phyloP scores from a whole-genome alignment of 192 early-diverging fungal genomes.

The Jimgerdemannia flammicorona region DNA sequence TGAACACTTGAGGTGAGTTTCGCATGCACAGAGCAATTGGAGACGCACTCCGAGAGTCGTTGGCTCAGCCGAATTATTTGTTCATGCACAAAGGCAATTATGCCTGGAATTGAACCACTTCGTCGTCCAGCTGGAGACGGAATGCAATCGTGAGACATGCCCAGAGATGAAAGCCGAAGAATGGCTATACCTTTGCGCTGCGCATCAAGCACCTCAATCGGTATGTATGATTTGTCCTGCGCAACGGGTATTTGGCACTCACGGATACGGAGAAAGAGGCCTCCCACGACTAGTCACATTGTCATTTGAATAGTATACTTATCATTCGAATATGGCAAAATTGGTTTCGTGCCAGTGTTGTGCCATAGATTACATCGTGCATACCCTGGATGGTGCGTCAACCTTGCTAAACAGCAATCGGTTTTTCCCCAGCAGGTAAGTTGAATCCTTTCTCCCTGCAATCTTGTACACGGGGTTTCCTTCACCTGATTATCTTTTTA shows the following conservation, averaged over 20 bases:
- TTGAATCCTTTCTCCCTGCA: not conserved
- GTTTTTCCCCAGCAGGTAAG: conserved; percentile 72
- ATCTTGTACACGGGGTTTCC: not conserved
- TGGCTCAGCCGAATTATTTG: not conserved
- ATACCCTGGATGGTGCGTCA: conserved; percentile 89
- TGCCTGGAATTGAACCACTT: conserved; percentile 83
- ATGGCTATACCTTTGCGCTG: conserved; percentile 90
- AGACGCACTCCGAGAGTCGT: too few species aligned
- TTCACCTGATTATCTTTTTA: not conserved
- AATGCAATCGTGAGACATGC: conserved; percentile 75
- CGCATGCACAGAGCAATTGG: not conserved
- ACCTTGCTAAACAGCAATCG: conserved; percentile 71
- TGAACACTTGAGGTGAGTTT: conserved; percentile 76
- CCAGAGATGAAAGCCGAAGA: conserved; percentile 93
- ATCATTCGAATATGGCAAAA: too few species aligned
- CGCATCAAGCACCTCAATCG: conserved; percentile 70
- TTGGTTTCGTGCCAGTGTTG: conserved; percentile 54
- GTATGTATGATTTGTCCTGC: conserved; percentile 32
- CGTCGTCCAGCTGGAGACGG: conserved; percentile 62
- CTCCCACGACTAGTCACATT: too few species aligned
- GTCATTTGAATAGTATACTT: too few species aligned
- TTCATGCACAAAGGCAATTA: conserved; percentile 56
- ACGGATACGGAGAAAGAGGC: too few species aligned
- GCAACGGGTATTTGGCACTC: too few species aligned
- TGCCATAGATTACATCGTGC: conserved; percentile 90